Percentiles rank a stretch among this genome's conserved stretches.
Evolutionary conservation across 1,284 basidiomycete genomes (phyloP).

Genomic region (Ceratobasidium sp.): DNA sequence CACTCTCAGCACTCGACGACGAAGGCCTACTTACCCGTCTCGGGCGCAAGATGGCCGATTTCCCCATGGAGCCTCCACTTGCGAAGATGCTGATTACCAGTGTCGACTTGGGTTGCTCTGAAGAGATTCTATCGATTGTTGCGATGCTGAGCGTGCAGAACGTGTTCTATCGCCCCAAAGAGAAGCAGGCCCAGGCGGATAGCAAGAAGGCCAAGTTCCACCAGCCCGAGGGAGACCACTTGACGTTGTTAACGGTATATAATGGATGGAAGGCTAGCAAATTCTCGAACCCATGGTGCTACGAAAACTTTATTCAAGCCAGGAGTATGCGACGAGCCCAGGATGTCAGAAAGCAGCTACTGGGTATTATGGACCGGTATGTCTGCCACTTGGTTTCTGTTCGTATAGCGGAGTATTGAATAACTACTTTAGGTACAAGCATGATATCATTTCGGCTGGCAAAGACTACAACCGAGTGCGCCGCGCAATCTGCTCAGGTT

Average conservation of each 20-base stretch:
- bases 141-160: slow-evolving; percentile 98
- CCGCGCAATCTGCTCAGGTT: slow-evolving; percentile 95
- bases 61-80: slow-evolving; percentile 95
- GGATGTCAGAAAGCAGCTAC: slow-evolving; percentile 94
- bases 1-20: slow-evolving; percentile 94
- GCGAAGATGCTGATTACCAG: slow-evolving; percentile 99
- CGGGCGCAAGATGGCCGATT: slow-evolving; percentile 99
- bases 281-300: slow-evolving; percentile 97
- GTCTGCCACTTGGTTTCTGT: slow-evolving; percentile 45
- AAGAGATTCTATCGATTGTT: slow-evolving; percentile 95
- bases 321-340: slow-evolving; percentile 97
- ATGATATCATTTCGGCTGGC: slow-evolving; percentile 91
- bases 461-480: slow-evolving; percentile 93
- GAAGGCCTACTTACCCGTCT: slow-evolving; percentile 93
- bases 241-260: slow-evolving; percentile 95
- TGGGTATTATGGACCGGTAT: slow-evolving; percentile 98
- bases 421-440: slow-evolving; percentile 74
- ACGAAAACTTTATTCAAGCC: slow-evolving; percentile 97
- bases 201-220: slow-evolving; percentile 99
- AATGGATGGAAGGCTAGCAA: slow-evolving; percentile 97
- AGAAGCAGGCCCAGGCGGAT: slow-evolving; percentile 98
- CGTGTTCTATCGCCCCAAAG: slow-evolving; percentile 97
- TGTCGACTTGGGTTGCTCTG: slow-evolving; percentile 94
- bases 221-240: slow-evolving; percentile 96
- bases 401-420: background rate